phyloP scores from a whole-genome alignment of 139 green algal species.

The Chara braunii region DNA sequence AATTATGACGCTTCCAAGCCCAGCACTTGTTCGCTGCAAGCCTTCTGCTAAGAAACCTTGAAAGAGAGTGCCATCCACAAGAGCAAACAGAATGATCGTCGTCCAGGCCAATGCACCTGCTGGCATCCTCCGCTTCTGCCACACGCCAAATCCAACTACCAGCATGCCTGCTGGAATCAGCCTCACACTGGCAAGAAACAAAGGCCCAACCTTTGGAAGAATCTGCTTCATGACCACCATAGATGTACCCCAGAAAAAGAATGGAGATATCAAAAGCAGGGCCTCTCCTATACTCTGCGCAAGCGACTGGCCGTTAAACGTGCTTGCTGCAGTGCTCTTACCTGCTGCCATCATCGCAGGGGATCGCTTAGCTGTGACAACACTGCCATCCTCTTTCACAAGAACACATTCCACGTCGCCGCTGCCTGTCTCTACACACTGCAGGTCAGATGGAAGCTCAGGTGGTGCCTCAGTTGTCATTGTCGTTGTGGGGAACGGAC shows the following conservation, averaged over 20 bases:
- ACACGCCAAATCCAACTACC: conserved; percentile 70
- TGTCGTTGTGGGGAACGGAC: too few species aligned
- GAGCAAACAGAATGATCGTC: conserved; percentile 70
- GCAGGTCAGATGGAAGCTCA: too few species aligned
- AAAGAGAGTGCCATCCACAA: conserved; percentile 88
- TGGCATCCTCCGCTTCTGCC: conserved; percentile 58
- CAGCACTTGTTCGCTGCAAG: conserved; percentile 21
- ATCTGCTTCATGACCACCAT: conserved; percentile 89
- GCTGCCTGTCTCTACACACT: conserved; percentile 28
- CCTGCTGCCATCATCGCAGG: not conserved
- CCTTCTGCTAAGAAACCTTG: conserved; percentile 81
- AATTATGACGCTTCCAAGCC: conserved; percentile 72
- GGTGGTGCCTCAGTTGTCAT: too few species aligned
- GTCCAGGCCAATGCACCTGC: conserved; percentile 61
- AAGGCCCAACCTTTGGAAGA: conserved; percentile 58
- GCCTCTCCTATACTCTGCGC: not conserved
- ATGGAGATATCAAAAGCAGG: conserved; percentile 75
- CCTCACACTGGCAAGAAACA: conserved; percentile 77
- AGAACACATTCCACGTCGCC: conserved; percentile 17
- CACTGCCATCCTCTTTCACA: not conserved
- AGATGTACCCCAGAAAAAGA: conserved; percentile 93
- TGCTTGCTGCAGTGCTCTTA: not conserved
- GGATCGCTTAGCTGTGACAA: not conserved
- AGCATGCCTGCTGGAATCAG: conserved; percentile 79
- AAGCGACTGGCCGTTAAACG: too few species aligned